Percentiles rank a stretch among this genome's conserved stretches.
Evolutionary conservation across 495 filamentous ascomycete genomes (phyloP).

Genomic region (Astrothelium subdiscretum): DNA sequence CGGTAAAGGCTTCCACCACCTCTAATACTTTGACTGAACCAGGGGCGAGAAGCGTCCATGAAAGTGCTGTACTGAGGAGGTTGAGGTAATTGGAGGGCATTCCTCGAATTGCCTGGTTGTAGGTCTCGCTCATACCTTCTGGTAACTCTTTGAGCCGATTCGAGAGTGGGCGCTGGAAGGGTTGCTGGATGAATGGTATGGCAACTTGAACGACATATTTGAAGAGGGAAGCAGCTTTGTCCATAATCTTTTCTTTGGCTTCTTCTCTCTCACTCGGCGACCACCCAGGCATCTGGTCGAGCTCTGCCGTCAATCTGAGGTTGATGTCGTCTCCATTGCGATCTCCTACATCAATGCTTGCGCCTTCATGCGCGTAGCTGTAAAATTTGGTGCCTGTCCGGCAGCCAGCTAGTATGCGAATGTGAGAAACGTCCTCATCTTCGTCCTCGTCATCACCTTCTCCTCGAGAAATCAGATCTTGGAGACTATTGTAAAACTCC

Average conservation of each 20-base stretch:
- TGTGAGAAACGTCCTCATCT: background rate
- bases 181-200: constrained; percentile 2
- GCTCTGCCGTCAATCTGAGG: background rate
- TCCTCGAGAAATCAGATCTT: background rate
- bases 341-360: background rate
- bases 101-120: constrained; percentile 3
- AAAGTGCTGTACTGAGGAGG: constrained; percentile 1
- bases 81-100: constrained; percentile 7
- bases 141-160: constrained; percentile 1
- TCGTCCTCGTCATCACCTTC: background rate
- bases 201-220: constrained; percentile 4
- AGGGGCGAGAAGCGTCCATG: background rate
- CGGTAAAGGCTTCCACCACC: background rate
- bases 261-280: background rate
- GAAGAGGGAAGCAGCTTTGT: constrained; percentile 4
- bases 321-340: background rate
- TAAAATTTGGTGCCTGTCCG: background rate
- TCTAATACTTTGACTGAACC: background rate
- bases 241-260: constrained; percentile 1
- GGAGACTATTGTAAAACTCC: background rate
- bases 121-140: constrained; percentile 2
- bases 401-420: background rate
- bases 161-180: constrained; percentile 5
- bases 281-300: background rate
- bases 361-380: background rate